Evolutionary conservation across 2,329 filamentous ascomycete species (phyloP), one percentile per base, ranked within the genome.

Genomic region (Nemania bipapillata): DNA sequence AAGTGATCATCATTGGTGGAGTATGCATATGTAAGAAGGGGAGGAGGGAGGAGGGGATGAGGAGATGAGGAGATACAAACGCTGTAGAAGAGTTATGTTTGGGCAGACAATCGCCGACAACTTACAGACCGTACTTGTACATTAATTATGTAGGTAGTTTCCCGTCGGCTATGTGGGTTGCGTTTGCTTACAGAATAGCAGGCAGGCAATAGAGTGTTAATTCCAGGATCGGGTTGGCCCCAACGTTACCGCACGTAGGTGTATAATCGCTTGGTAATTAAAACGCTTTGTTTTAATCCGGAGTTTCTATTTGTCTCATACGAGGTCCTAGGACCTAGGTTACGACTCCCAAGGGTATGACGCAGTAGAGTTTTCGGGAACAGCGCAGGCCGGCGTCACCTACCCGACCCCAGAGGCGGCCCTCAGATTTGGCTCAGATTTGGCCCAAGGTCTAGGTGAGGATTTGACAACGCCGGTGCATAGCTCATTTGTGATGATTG

Each of bases 251-350:
- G 35, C 9, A 40, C 35, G 8, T 20, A 45, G 15, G 32, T 6
- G 28, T 32, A 28, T 50, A 45, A 45, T 45, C 62, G 66, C 66
- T 69, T 69, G 62, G 66, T 68, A 68, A 69, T 69, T 24, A 20
- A 22, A 32, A 32, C 1, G 53, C 57, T 42, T 32, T 69, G 15
- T 53, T 42, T 32, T 69, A 11, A 65, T 68, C 65, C 32, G 66
- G 62, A 30, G 24, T 40, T 61, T 57, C 15, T 15, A 32, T 20
- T 17, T 32, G 28, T 37, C 7, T 50, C 30, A 12, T 30, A 56
- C 47, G 26, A 37, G 32, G 15, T n/a, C 40, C 15, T 45, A 15
- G 3, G 22, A 45, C 15, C 45, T 30, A 45, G 28, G 37, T 47
- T 11, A 30, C 35, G 28, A 8, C 17, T 22, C 35, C 52, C 30